Percentiles rank a stretch among this genome's conserved stretches.
Conservation (phyloP, 139 green algal genomes). For the Closterium sp. region DNA sequence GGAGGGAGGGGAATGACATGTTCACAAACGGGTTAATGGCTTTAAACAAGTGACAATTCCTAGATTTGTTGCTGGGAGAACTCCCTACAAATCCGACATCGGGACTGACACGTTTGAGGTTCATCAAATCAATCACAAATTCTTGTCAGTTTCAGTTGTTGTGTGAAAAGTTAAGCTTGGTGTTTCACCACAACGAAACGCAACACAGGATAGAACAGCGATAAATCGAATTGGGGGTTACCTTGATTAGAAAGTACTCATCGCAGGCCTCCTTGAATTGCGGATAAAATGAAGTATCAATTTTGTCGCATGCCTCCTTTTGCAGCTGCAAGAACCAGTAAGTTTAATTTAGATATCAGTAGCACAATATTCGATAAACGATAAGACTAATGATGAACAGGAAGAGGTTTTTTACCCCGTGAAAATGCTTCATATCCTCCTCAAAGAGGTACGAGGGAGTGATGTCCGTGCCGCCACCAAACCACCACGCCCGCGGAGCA, state of each 20-base stretch:
- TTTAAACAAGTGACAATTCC: no score
- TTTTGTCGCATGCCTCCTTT: constrained; percentile 80
- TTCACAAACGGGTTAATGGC: background rate
- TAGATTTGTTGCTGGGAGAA: no score
- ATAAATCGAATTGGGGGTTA: background rate
- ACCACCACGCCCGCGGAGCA: constrained; percentile 90
- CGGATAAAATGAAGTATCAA: constrained; percentile 90
- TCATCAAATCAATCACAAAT: background rate
- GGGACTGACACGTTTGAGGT: no score
- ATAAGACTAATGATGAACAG: background rate
- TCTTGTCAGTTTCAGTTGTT: background rate
- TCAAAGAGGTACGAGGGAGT: constrained; percentile 89
- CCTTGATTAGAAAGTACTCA: constrained; percentile 96
- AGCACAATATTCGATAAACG: background rate
- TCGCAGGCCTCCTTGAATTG: constrained; percentile 94
- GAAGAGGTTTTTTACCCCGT: constrained; percentile 57
- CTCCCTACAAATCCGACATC: no score
- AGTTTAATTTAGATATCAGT: background rate
- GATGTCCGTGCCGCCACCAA: constrained; percentile 98
- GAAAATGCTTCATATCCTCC: constrained; percentile 98
- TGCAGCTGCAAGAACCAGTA: constrained; percentile 28
- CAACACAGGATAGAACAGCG: background rate
- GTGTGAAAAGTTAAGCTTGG: background rate
- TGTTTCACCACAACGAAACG: background rate
- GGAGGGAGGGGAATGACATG: background rate